Percentiles rank a stretch among this genome's conserved stretches.
These are phyloP conservation scores for Fonsecaea multimorphosa DNA, from an alignment of 2,329 filamentous ascomycete genomes.

Conservation along the genomic window DNA sequence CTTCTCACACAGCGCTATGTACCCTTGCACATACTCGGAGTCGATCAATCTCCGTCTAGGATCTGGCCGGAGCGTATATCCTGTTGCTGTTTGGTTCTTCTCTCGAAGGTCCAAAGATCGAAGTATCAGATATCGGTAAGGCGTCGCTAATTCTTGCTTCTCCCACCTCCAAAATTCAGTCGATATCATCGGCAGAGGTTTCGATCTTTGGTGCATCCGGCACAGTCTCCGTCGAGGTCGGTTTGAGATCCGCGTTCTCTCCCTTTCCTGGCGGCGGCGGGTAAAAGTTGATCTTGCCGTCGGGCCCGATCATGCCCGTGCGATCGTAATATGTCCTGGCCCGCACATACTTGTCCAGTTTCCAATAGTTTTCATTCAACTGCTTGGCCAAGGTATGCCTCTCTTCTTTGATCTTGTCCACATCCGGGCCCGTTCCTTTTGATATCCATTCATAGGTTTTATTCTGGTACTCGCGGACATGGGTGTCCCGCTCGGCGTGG, in stretches of 20 bases:
- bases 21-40: slow-evolving; percentile 1
- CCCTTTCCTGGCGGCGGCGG: slow-evolving; percentile 44
- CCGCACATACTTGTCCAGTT: slow-evolving; percentile 82
- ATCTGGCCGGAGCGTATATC: background rate
- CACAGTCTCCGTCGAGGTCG: slow-evolving; percentile 14
- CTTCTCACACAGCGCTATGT: slow-evolving; percentile 6
- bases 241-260: slow-evolving; percentile 22
- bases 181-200: slow-evolving; percentile 37
- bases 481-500: slow-evolving; percentile 64
- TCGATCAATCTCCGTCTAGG: background rate
- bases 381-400: slow-evolving; percentile 67
- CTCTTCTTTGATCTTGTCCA: slow-evolving; percentile 60
- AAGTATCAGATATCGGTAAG: background rate
- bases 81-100: background rate
- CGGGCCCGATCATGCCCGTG: slow-evolving; percentile 70
- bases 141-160: background rate
- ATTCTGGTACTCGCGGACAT: slow-evolving; percentile 76
- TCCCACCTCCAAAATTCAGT: slow-evolving; percentile 22
- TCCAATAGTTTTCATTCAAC: slow-evolving; percentile 82
- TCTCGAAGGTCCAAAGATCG: background rate
- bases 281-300: slow-evolving; percentile 76
- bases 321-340: slow-evolving; percentile 87
- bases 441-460: slow-evolving; percentile 77
- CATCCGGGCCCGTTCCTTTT: slow-evolving; percentile 54
- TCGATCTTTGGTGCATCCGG: slow-evolving; percentile 19